Evolutionary conservation across 176 grass and related monocot genomes (phyloP), one percentile per base, ranked within the genome.

Genomic region (Zea mays): DNA sequence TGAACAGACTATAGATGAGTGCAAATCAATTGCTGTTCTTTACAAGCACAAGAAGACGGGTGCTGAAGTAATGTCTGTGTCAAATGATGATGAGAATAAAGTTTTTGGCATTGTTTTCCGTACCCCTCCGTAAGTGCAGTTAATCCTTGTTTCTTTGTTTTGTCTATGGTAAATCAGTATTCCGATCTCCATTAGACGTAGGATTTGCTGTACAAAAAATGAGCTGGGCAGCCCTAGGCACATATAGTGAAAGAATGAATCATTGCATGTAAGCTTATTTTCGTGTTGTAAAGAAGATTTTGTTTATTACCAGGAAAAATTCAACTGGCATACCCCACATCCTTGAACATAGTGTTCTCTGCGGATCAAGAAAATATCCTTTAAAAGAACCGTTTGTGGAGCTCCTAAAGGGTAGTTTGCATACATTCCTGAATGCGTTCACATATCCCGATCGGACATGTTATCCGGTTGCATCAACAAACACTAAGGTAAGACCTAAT

Each of bases 371-470:
- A 79, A 99, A 99, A 65, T 99, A 99, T 78, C 96, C 96, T 64
- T 86, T 99, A 67, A 99, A 99, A 89, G 96, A 99, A 86, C 96
- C 96, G 80, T 99, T 99, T 99, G 96, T 99, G 55, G 96, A 99
- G 71, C 85, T 99, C 66, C 80, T 99, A 45, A 99, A 99, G 81
- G 96, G 96, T 56, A 99, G 96, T 70, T 63, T 95, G 75, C 85
- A 99, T 65, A 99, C 96, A 82, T 99, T 99, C 87, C 84, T 99
- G 48, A 99, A 99, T 87, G 96, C 96, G 56, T 99, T 99, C 62
- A 99, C 96, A 75, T 99, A 99, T 90, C 96, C 96, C 2, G 96
- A 99, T 66, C 85, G 92, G 67, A 99, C 96, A 59, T 99, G 96
- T 75, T 99, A 99, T 89, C 96, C 92, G 79, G 96, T 99, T 62